Evolutionary conservation across 2,329 filamentous ascomycete genomes (phyloP), one percentile per base, ranked within the genome.

Genomic region (Madurella mycetomatis): DNA sequence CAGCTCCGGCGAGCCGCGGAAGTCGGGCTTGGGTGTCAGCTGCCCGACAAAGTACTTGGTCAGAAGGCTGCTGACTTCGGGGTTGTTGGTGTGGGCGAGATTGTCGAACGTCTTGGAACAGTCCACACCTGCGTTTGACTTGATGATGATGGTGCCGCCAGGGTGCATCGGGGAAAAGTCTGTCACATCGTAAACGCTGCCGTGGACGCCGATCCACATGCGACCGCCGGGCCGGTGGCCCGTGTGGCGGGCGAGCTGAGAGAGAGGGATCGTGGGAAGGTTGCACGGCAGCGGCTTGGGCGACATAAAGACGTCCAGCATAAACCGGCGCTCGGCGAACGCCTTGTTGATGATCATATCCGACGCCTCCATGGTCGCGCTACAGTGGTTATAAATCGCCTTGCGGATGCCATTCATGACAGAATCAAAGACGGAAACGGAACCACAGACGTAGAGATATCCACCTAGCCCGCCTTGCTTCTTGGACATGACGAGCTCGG

Each of bases 251-350:
- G 78, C 76, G 5, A 82, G 68, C 55, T 76, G 70, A 0, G 78
- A 79, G 2, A 78, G 65, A 0, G 77, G 71, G 16, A 81, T 79
- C 0, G 74, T 77, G 0, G 77, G 75, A 0, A 74, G 68, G 43
- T 79, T 76, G 63, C 73, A 78, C 0, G 77, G 74, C 1, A 81
- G 70, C 0, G 78, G 73, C 53, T 75, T 77, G 1, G 78, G 79
- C 1, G 76, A 76, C 78, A 81, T 81, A 64, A 81, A 81, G 41
- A 81, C 76, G 54, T 81, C 78, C 0, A 81, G 65, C 79, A 81
- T 81, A 61, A 82, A 78, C 5, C 79, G 71, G 1, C 79, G 70
- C 64, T 82, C 79, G 0, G 78, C 78, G 53, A 81, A 81, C 0
- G 79, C 78, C 19, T 73, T 76, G 59, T 77, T 74, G 48, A 81